Evolutionary conservation across 208 protist species (phyloP).

Genomic region (Borovskyia barvae): DNA sequence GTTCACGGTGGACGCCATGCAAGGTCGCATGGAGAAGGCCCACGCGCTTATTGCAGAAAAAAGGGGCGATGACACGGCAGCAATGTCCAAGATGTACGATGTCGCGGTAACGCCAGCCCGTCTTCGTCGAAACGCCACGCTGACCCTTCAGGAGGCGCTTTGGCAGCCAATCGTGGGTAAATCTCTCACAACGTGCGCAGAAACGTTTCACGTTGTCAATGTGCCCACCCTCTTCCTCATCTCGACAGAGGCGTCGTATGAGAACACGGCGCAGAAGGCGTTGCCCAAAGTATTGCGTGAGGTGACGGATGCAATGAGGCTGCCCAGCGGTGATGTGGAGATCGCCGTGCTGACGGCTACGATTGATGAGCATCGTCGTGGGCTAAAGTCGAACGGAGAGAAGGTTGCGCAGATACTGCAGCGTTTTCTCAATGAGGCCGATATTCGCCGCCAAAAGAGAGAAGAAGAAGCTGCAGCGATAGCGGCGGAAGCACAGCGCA

Average conservation of each 20-base stretch:
- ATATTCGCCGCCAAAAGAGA: slow-evolving; percentile 20
- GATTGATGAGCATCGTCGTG: slow-evolving; percentile 60
- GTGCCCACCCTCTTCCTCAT: slow-evolving; percentile 64
- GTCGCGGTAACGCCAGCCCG: slow-evolving; percentile 68
- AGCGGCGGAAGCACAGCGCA: slow-evolving; percentile 11
- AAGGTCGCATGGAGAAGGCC: slow-evolving; percentile 31
- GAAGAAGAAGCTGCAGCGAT: slow-evolving; percentile 20
- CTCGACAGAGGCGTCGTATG: slow-evolving; percentile 58
- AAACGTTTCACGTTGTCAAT: slow-evolving; percentile 29
- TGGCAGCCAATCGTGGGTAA: slow-evolving; percentile 52
- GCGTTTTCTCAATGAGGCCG: slow-evolving; percentile 36
- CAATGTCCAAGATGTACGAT: slow-evolving; percentile 58
- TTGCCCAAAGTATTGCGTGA: slow-evolving; percentile 23
- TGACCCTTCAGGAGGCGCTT: slow-evolving; percentile 75
- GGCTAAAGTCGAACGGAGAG: slow-evolving; percentile 44
- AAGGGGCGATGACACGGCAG: slow-evolving; percentile 43
- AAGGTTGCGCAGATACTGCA: slow-evolving; percentile 38
- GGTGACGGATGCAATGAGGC: slow-evolving; percentile 26
- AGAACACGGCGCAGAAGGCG: slow-evolving; percentile 14
- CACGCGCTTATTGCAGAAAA: slow-evolving; percentile 34
- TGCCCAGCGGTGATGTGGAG: slow-evolving; percentile 32
- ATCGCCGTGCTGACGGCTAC: slow-evolving; percentile 57
- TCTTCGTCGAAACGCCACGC: slow-evolving; percentile 33
- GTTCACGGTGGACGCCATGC: slow-evolving; percentile 32
- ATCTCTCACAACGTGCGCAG: slow-evolving; percentile 23